A percentile compares a stretch with the other conserved stretches of the same genome.
Evolutionary conservation across 2,329 filamentous ascomycete species (phyloP).

Genomic region (Fusarium chuoi): DNA sequence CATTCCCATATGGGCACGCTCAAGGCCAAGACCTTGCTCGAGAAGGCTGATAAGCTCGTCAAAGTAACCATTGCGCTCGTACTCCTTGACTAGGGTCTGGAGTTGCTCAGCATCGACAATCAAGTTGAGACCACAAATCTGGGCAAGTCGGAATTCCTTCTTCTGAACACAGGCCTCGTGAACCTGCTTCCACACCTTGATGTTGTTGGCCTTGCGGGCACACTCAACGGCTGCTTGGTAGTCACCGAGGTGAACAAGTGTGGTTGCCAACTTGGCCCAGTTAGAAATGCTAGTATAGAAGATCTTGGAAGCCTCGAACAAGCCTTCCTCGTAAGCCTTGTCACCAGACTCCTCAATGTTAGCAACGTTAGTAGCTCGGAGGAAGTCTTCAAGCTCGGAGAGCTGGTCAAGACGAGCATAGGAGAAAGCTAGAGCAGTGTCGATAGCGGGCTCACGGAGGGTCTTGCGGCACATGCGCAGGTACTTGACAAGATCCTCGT

Average conservation of each 20-base stretch:
- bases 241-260: constrained; percentile 94
- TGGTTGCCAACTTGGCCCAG: constrained; percentile 98
- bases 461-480: constrained; percentile 98
- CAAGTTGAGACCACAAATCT: constrained; percentile 98
- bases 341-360: constrained; percentile 97
- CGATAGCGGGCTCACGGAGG: constrained; percentile 89
- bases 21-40: constrained; percentile 92
- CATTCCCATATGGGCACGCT: constrained; percentile 95
- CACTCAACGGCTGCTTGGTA: constrained; percentile 98
- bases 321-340: constrained; percentile 95
- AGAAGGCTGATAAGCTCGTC: constrained; percentile 95
- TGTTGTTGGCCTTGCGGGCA: constrained; percentile 97
- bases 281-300: constrained; percentile 99
- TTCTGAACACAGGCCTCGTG: constrained; percentile 95
- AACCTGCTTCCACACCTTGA: constrained; percentile 99
- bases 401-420: constrained; percentile 93
- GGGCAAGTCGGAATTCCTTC: constrained; percentile 98
- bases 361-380: constrained; percentile 91
- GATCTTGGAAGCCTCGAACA: constrained; percentile 97
- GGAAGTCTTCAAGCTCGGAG: constrained; percentile 93
- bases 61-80: constrained; percentile 97
- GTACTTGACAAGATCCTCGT: constrained; percentile 96
- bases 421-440: constrained; percentile 93
- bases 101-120: constrained; percentile 98
- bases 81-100: constrained; percentile 91